Percentiles rank a stretch among this genome's conserved stretches.
phyloP scores from a whole-genome alignment of 2,329 filamentous ascomycete species.

The Apiospora hydei region DNA sequence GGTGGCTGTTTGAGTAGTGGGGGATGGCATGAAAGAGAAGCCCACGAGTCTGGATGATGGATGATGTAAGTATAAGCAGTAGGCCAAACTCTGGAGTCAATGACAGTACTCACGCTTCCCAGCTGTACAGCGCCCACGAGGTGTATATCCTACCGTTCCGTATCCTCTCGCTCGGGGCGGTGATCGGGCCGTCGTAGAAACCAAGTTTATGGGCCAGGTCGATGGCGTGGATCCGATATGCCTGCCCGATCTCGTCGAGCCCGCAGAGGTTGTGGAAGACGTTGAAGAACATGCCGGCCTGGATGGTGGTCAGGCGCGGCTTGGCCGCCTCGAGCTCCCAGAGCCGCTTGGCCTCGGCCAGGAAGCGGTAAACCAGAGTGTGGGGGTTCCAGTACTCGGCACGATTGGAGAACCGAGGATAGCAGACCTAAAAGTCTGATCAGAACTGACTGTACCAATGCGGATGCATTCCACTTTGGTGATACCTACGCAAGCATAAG shows the following conservation, averaged over 20 bases:
- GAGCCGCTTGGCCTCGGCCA: slow-evolving; percentile 45
- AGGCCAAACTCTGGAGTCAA: neutral
- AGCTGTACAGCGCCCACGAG: slow-evolving; percentile 44
- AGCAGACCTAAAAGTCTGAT: slow-evolving; percentile 37
- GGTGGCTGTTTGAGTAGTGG: slow-evolving; percentile 37
- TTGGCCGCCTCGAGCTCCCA: slow-evolving; percentile 42
- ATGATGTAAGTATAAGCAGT: neutral
- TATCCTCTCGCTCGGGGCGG: slow-evolving; percentile 32
- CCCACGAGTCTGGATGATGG: slow-evolving; percentile 12
- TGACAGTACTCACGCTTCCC: slow-evolving; percentile 23
- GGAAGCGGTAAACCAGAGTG: slow-evolving; percentile 44
- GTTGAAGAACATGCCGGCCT: slow-evolving; percentile 43
- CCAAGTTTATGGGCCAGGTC: slow-evolving; percentile 42
- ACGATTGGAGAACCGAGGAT: slow-evolving; percentile 37
- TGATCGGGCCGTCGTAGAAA: slow-evolving; percentile 37
- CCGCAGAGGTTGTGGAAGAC: slow-evolving; percentile 42
- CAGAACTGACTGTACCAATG: neutral
- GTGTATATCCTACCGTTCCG: slow-evolving; percentile 39
- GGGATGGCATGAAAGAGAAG: slow-evolving; percentile 35
- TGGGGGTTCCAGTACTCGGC: slow-evolving; percentile 46
- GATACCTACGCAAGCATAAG: slow-evolving; percentile 45
- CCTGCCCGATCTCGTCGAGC: slow-evolving; percentile 46
- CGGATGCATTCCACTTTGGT: neutral
- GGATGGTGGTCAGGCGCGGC: slow-evolving; percentile 42
- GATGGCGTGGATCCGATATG: slow-evolving; percentile 43